Conservation (phyloP, 768 basidiomycete species). For the Lyophyllum atratum region DNA sequence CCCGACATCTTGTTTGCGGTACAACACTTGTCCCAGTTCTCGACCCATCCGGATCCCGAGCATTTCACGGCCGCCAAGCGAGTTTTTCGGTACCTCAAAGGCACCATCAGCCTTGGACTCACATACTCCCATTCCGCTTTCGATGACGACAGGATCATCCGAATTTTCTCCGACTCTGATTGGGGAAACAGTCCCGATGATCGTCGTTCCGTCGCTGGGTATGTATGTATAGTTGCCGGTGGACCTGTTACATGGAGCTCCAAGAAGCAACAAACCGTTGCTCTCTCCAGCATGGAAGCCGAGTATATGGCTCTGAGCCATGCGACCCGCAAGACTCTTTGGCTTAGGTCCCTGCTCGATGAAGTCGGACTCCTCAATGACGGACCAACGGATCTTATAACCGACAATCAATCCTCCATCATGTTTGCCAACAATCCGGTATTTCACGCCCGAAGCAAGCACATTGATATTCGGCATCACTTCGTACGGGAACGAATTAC, state of each 20-base stretch:
- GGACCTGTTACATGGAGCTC: conserved; percentile 1
- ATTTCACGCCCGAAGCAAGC: conserved; percentile 39
- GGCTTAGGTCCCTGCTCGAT: background rate
- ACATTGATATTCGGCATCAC: conserved; percentile 33
- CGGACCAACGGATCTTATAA: conserved; percentile 13
- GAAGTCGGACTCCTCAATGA: conserved; percentile 19
- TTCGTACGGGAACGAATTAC: conserved; percentile 33
- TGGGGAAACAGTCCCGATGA: background rate
- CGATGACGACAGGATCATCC: background rate
- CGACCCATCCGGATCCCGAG: conserved; percentile 25
- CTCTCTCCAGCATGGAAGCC: conserved; percentile 8
- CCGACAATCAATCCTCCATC: conserved; percentile 41
- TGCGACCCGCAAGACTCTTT: background rate
- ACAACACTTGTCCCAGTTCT: conserved; percentile 31
- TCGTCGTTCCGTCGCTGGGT: background rate
- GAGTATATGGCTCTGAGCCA: conserved; percentile 10
- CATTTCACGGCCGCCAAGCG: conserved; percentile 42
- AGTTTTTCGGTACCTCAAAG: conserved; percentile 41
- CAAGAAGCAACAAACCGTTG: conserved; percentile 6
- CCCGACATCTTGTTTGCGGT: conserved; percentile 43
- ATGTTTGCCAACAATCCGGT: conserved; percentile 32
- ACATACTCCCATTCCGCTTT: conserved; percentile 11
- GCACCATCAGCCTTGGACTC: conserved; percentile 17
- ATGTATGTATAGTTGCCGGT: background rate
- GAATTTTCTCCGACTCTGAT: background rate